A percentile compares a stretch with the other conserved stretches of the same genome.
Evolutionary conservation across 768 basidiomycete genomes (phyloP).

Genomic region (Hypholoma fasciculare): DNA sequence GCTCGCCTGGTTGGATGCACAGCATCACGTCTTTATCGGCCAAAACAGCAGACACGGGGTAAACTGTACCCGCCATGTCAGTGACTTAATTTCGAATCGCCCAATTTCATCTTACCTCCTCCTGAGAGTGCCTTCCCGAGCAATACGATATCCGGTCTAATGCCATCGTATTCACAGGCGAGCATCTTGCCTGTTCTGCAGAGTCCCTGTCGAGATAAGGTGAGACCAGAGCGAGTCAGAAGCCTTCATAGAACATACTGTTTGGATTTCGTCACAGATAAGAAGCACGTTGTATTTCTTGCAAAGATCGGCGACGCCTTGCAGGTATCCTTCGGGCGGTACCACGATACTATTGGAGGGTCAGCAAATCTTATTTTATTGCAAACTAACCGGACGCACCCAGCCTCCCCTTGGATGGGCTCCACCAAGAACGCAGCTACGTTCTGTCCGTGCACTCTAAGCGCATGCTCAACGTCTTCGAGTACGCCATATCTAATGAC

Average conservation of each 20-base stretch:
- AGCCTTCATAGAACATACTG: slow-evolving; percentile 46
- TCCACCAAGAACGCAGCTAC: slow-evolving; percentile 95
- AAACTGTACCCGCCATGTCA: slow-evolving; percentile 49
- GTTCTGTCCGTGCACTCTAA: slow-evolving; percentile 77
- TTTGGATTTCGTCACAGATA: slow-evolving; percentile 98
- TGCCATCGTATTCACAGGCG: slow-evolving; percentile 81
- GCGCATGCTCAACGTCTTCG: slow-evolving; percentile 78
- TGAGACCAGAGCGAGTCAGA: background rate
- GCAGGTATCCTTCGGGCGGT: slow-evolving; percentile 85
- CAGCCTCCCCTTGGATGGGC: slow-evolving; percentile 99
- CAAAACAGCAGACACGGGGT: slow-evolving; percentile 95
- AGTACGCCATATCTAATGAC: slow-evolving; percentile 84
- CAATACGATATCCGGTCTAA: slow-evolving; percentile 89
- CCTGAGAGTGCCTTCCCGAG: slow-evolving; percentile 97
- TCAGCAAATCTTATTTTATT: slow-evolving; percentile 1
- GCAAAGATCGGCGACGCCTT: slow-evolving; percentile 77
- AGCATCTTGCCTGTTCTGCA: slow-evolving; percentile 95
- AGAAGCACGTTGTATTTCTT: slow-evolving; percentile 92
- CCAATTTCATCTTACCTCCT: slow-evolving; percentile 58
- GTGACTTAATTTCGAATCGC: background rate
- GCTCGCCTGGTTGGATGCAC: slow-evolving; percentile 92
- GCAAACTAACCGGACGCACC: slow-evolving; percentile 47
- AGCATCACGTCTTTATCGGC: slow-evolving; percentile 93
- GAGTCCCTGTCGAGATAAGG: slow-evolving; percentile 57
- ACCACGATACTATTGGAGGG: slow-evolving; percentile 73